phyloP scores from a whole-genome alignment of 768 basidiomycete genomes.

The Lactarius akahatsu region DNA sequence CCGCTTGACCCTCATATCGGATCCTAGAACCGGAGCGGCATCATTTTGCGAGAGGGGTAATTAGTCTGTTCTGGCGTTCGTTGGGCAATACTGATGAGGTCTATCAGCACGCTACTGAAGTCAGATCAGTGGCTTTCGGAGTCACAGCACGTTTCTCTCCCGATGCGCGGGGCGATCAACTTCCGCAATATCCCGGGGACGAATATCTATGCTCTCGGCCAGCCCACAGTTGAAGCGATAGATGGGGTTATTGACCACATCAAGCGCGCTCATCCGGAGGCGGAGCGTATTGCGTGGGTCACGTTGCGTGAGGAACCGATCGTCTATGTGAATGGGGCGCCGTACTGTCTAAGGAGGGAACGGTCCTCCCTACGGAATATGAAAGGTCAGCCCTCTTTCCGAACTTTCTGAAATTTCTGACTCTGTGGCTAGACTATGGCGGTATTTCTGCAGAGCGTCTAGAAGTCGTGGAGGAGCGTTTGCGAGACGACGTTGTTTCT shows the following conservation, averaged over 20 bases:
- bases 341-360: conserved; percentile 87
- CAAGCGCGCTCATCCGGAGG: conserved; percentile 55
- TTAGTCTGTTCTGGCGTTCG: conserved; percentile 32
- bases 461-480: conserved; percentile 86
- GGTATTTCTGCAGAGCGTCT: conserved; percentile 90
- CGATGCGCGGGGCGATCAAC: conserved; percentile 90
- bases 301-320: conserved; percentile 92
- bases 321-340: conserved; percentile 88
- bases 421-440: conserved; percentile 66
- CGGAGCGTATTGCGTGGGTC: conserved; percentile 79
- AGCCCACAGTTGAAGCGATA: conserved; percentile 87
- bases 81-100: conserved; percentile 1
- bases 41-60: conserved; percentile 88
- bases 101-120: conserved; percentile 74
- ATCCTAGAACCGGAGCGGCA: conserved; percentile 80
- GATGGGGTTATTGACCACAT: conserved; percentile 71
- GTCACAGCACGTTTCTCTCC: conserved; percentile 60
- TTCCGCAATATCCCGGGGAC: conserved; percentile 82
- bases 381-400: conserved; percentile 58
- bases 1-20: not conserved
- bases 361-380: conserved; percentile 88
- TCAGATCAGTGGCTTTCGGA: conserved; percentile 89
- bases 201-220: conserved; percentile 88
- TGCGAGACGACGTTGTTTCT: conserved; percentile 82
- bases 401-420: conserved; percentile 12